Percentiles rank a stretch among this genome's conserved stretches.
These are phyloP conservation scores for Colletotrichum kahawae DNA, from an alignment of 2,329 filamentous ascomycete species.

Conservation along the genomic window DNA sequence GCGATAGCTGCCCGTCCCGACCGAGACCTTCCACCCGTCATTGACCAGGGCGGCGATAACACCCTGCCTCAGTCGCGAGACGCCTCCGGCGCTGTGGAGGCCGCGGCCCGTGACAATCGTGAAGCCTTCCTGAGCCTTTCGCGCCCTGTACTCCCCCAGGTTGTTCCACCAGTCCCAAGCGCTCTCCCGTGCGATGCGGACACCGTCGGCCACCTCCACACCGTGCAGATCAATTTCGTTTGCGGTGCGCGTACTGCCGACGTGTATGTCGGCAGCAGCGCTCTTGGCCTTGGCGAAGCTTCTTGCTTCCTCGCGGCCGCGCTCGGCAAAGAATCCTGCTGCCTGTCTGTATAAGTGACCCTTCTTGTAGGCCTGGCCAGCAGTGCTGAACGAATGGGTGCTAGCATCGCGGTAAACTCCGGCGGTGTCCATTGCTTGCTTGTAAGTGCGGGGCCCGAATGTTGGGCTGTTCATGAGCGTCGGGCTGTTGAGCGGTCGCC, in stretches of 20 bases:
- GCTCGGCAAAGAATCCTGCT: slow-evolving; percentile 76
- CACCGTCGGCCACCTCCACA: slow-evolving; percentile 79
- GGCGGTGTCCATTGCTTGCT: slow-evolving; percentile 27
- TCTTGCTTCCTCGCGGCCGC: slow-evolving; percentile 68
- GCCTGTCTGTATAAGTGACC: slow-evolving; percentile 75
- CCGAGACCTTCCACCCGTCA: slow-evolving; percentile 84
- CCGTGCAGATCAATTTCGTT: slow-evolving; percentile 80
- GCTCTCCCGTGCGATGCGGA: slow-evolving; percentile 74
- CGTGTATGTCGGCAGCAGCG: slow-evolving; percentile 72
- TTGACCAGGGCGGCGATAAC: slow-evolving; percentile 77
- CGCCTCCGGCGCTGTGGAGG: slow-evolving; percentile 77
- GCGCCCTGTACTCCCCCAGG: slow-evolving; percentile 68
- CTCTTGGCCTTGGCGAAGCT: slow-evolving; percentile 63
- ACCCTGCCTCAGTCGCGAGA: slow-evolving; percentile 76
- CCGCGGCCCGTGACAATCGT: slow-evolving; percentile 84
- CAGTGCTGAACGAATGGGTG: slow-evolving; percentile 39
- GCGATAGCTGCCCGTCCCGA: slow-evolving; percentile 72
- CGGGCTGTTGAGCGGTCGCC: slow-evolving; percentile 6
- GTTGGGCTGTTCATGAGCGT: not conserved
- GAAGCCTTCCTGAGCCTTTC: slow-evolving; percentile 59
- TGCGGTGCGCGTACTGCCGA: slow-evolving; percentile 67
- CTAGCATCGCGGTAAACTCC: slow-evolving; percentile 30
- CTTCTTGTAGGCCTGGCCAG: slow-evolving; percentile 45
- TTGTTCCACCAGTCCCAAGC: slow-evolving; percentile 78
- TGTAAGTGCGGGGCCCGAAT: not conserved